Base-by-base conservation (phyloP, 1,284 basidiomycete genomes). In the Neonothopanus nambi region DNA sequence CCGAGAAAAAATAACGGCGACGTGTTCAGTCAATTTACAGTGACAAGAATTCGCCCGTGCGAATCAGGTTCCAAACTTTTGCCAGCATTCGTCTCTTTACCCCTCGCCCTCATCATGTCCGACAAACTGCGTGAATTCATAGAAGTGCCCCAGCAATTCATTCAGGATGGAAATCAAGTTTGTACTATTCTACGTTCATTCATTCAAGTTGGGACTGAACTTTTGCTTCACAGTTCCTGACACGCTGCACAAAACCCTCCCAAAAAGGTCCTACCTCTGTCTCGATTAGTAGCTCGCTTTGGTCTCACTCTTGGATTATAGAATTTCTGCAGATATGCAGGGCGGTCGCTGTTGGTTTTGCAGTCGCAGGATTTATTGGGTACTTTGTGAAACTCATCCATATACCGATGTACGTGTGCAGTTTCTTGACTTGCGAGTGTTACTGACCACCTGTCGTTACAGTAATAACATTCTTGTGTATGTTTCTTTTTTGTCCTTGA, bases 321-420 rank as follows among this genome's bases (percentile, higher is more conserved):
- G 95, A 98, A 70, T 98, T 93, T 72, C 65, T 84, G 49, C 93
- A 95, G 70, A 95, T 98, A 62, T 96, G 88, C 76, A 87, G 87
- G 68, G 95, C 95, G 42, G 92, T 98, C 55, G 93, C 93, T 2
- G 87, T 97, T 60, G 95, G 95, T 17, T 98, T 98, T 66, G 91
- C 86, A 51, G 91, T 98, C 62, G 97, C 97, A 93, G 95, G 95
- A n/a, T 93, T 95, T 80, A 95, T 96, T 70, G 93, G 93, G 11
- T 96, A 94, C 76, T 88, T 96, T 67, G 93, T 96, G 61, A 95
- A 95, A 74, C 84, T 96, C 61, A 94, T 96, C 64, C 93, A 96
- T 73, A 95, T 96, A 70, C 93, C 93, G 61, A 95, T 96, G 92
- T 94, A 63, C 76, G 91, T 84, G 48, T 45, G 48, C 41, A 21